Base-by-base conservation (phyloP, 441 rosid species). In the Corymbia citriodora region DNA sequence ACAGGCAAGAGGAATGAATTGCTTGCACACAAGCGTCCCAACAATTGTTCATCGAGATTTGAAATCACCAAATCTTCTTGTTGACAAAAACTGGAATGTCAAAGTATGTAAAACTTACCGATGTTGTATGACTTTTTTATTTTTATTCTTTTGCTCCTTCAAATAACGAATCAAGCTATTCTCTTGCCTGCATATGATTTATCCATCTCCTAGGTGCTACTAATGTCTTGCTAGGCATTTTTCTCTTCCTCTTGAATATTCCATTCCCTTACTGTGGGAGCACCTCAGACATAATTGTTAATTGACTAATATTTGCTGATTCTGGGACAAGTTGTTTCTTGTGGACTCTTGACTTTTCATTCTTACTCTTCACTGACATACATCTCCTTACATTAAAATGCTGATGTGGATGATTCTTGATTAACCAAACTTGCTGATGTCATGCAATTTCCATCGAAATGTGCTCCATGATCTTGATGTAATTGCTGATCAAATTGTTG, bases 1-100 rank as follows among this genome's bases (percentile, higher is more conserved):
- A 90, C 95, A 98, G 99, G 98, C 99, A 85, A 97, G 94, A 94
- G 99, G 99, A 90, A 98, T 98, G 99, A 98, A 97, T 91, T 98
- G 99, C 94, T 95, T 98, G 93, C 99, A 98, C 92, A 90, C 97
- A 81, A 97, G 99, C 93, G 91, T 82, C 88, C 99, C 99, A 15
- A 98, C 99, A 90, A 97, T 98, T 91, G 99, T 98, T 92, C 99
- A 98, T 90, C 96, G 99, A 68, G 99, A 98, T 96, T 91, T 98
- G 92, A 98, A 98, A 94, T 97, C 99, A 87, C 99, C 99, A 55
- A 98, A 98, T 93, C 99, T 98, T 91, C 93, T 98, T 93, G 99
- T 97, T 93, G 99, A 98, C 95, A 95, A 95, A 92, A 97, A 98
- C 94, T 98, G 99, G 99, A 98, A 94, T 92, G 99, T 98, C 90